These are phyloP conservation scores for Leccinum aurantiacum DNA, from an alignment of 768 basidiomycete genomes.

Conservation along the genomic window DNA sequence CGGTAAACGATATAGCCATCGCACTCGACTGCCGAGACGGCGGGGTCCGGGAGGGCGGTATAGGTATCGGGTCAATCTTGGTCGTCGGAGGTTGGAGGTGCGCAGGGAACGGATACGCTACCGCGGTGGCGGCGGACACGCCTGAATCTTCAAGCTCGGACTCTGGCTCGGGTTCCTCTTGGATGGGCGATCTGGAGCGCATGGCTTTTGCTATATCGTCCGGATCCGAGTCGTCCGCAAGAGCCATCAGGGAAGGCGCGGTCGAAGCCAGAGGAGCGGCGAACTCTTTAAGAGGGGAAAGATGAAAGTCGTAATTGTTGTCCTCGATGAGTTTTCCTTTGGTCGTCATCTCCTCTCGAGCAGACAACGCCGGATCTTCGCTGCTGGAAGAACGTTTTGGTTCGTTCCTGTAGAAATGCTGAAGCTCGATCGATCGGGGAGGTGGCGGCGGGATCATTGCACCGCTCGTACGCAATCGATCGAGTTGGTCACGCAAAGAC, in stretches of 20 bases:
- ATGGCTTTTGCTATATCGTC: slow-evolving; percentile 26
- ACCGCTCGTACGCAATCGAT: slow-evolving; percentile 21
- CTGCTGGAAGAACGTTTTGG: slow-evolving; percentile 20
- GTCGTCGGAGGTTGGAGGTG: slow-evolving; percentile 25
- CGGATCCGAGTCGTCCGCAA: slow-evolving; percentile 30
- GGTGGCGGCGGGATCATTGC: slow-evolving; percentile 3
- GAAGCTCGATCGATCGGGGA: slow-evolving; percentile 22
- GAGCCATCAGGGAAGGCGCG: slow-evolving; percentile 30
- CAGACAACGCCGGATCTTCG: slow-evolving; percentile 14
- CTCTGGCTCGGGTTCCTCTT: slow-evolving; percentile 26
- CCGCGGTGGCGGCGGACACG: not conserved
- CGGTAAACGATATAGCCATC: slow-evolving; percentile 29
- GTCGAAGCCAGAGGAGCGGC: slow-evolving; percentile 28
- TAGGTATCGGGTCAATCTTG: slow-evolving; percentile 30
- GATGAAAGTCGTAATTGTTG: slow-evolving; percentile 29
- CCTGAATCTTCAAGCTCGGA: slow-evolving; percentile 26
- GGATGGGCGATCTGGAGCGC: slow-evolving; percentile 21
- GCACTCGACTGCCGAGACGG: slow-evolving; percentile 29
- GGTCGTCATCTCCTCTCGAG: slow-evolving; percentile 13
- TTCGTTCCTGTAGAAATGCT: slow-evolving; percentile 24
- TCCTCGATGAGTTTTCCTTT: slow-evolving; percentile 30
- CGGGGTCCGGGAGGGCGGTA: slow-evolving; percentile 28
- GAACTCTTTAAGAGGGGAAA: slow-evolving; percentile 32
- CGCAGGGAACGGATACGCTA: slow-evolving; percentile 26
- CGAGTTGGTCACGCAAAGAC: slow-evolving; percentile 29